Conservation (phyloP, 495 filamentous ascomycete species). For the Physcia stellaris region DNA sequence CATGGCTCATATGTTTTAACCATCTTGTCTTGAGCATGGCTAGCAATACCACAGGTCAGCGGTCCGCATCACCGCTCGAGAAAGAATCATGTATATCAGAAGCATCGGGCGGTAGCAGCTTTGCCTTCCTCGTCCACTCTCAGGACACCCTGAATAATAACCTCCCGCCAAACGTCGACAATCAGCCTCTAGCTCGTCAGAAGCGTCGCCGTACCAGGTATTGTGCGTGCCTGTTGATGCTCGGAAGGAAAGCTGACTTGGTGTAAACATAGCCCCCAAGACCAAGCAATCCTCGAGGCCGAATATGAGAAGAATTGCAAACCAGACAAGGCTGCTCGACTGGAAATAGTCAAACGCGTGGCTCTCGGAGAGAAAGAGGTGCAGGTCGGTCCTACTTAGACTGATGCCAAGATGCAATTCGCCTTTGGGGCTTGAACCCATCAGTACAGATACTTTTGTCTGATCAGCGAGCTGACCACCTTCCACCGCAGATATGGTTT, state of each 20-base stretch:
- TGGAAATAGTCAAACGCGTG: conserved; percentile 71
- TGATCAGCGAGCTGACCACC: too few relatives aligned
- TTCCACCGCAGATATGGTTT: conserved; percentile 77
- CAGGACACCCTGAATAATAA: conserved; percentile 49
- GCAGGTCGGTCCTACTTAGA: conserved; percentile 50
- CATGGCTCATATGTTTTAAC: too few relatives aligned
- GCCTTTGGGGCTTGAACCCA: too few relatives aligned
- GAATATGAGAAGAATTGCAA: conserved; percentile 79
- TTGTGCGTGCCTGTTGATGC: too few relatives aligned
- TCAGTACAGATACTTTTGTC: too few relatives aligned
- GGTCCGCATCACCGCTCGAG: background rate
- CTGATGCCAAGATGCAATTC: too few relatives aligned
- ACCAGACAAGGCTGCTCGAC: conserved; percentile 80
- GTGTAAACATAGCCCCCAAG: conserved; percentile 49
- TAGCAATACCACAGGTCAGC: too few relatives aligned
- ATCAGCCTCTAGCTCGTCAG: conserved; percentile 52
- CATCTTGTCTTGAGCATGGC: too few relatives aligned
- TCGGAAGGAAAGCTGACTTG: too few relatives aligned
- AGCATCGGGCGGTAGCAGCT: too few relatives aligned
- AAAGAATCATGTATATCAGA: conserved; percentile 1
- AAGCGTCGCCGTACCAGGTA: conserved; percentile 58
- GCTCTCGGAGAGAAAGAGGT: conserved; percentile 94
- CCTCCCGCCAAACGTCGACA: conserved; percentile 50
- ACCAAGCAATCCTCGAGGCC: conserved; percentile 80
- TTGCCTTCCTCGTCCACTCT: conserved; percentile 57